Conservation (phyloP, 176 grass and related monocot genomes). For the Sorghum bicolor region Sorghum_bicolor_NCBIv3 NC_012879.2:348501-349000, state of each 20-base stretch:
- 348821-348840: conserved; percentile 74
- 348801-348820: conserved; percentile 94
- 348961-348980: not conserved
- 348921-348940: not conserved
- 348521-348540: conserved; percentile 77
- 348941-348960: not conserved
- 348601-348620: conserved; percentile 98
- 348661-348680: conserved; percentile 57
- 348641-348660: conserved; percentile 76
- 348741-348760: conserved; percentile 10
- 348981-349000: not conserved
- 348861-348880: conserved; percentile 35
- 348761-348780: not conserved
- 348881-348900: conserved; percentile 13
- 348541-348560: not conserved
- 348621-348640: conserved; percentile 98
- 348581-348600: conserved; percentile 40
- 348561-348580: conserved; percentile 19
- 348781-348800: conserved; percentile 42
- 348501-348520: conserved; percentile 82
- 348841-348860: conserved; percentile 84
- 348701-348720: conserved; percentile 80
- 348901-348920: conserved; percentile 32
- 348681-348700: conserved; percentile 55
- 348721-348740: conserved; percentile 48